Conservation (phyloP, 2,329 filamentous ascomycete genomes). For the Xylogone sp. region DNA sequence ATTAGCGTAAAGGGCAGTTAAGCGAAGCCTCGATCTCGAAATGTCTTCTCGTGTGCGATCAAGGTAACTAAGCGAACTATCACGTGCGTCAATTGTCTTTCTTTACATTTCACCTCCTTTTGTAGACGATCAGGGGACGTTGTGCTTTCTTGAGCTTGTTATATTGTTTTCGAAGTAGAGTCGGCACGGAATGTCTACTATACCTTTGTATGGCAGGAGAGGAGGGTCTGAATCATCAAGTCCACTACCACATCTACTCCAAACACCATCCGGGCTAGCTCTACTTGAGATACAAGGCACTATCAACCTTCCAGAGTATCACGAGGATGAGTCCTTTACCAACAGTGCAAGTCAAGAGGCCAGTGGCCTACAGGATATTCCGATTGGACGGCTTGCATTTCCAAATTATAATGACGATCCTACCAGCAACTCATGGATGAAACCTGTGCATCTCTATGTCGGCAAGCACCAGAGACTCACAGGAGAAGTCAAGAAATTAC, state of each 20-base stretch:
- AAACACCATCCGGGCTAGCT: conserved; percentile 85
- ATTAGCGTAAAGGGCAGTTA: background rate
- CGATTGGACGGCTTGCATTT: conserved; percentile 73
- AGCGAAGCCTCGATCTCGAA: background rate
- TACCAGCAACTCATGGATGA: conserved; percentile 76
- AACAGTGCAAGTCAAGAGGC: conserved; percentile 21
- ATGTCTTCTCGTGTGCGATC: background rate
- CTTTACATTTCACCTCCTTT: too few relatives aligned
- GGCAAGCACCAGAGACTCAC: conserved; percentile 84
- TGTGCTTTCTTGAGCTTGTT: too few relatives aligned
- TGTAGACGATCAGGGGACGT: too few relatives aligned
- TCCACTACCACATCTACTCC: conserved; percentile 76
- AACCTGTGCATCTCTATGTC: conserved; percentile 81
- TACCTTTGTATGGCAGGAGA: background rate
- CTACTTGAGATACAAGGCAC: conserved; percentile 90
- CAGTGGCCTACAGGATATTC: conserved; percentile 34
- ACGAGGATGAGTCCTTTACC: conserved; percentile 28
- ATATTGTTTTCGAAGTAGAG: too few relatives aligned
- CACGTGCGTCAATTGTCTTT: background rate
- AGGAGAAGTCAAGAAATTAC: conserved; percentile 85
- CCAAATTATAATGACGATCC: conserved; percentile 62
- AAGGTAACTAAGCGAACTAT: background rate
- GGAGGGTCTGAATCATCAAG: conserved; percentile 9
- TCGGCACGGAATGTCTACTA: background rate
- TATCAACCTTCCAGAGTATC: conserved; percentile 66